These are phyloP conservation scores for Tricladium varicosporioides DNA, from an alignment of 2,329 filamentous ascomycete genomes.

Conservation along the genomic window DNA sequence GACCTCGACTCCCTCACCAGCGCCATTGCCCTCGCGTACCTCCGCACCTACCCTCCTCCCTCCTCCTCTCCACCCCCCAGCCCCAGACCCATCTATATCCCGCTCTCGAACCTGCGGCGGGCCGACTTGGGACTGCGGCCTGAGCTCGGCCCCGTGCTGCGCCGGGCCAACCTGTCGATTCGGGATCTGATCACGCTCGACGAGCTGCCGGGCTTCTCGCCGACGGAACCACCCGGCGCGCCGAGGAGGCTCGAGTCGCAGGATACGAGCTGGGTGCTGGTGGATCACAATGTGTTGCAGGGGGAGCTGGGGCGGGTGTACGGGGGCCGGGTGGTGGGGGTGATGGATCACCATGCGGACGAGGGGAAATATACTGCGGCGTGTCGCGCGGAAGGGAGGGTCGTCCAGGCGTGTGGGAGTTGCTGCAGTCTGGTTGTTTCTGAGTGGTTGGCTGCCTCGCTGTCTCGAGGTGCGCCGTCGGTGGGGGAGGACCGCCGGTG, in stretches of 20 bases:
- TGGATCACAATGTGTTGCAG: constrained; percentile 76
- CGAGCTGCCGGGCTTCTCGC: constrained; percentile 51
- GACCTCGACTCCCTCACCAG: constrained; percentile 81
- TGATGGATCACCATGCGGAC: constrained; percentile 78
- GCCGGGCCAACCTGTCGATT: constrained; percentile 54
- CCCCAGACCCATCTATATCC: constrained; percentile 70
- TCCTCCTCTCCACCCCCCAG: no score
- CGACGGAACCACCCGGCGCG: background rate
- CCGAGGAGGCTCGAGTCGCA: constrained; percentile 38
- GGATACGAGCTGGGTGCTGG: constrained; percentile 67
- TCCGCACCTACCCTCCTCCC: constrained; percentile 56
- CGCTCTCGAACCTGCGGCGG: constrained; percentile 68
- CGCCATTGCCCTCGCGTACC: constrained; percentile 70
- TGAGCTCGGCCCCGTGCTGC: constrained; percentile 67
- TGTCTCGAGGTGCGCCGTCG: no score
- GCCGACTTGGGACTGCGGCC: constrained; percentile 69
- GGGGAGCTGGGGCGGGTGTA: constrained; percentile 57
- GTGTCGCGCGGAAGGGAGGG: constrained; percentile 47
- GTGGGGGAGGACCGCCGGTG: no score
- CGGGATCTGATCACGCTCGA: constrained; percentile 65
- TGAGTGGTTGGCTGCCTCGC: no score
- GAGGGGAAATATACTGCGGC: constrained; percentile 50
- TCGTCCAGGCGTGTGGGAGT: constrained; percentile 68
- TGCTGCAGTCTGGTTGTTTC: constrained; percentile 70
- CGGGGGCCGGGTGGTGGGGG: constrained; percentile 54